Conservation (phyloP, 2,329 filamentous ascomycete genomes). For the Colletotrichum sojae region DNA sequence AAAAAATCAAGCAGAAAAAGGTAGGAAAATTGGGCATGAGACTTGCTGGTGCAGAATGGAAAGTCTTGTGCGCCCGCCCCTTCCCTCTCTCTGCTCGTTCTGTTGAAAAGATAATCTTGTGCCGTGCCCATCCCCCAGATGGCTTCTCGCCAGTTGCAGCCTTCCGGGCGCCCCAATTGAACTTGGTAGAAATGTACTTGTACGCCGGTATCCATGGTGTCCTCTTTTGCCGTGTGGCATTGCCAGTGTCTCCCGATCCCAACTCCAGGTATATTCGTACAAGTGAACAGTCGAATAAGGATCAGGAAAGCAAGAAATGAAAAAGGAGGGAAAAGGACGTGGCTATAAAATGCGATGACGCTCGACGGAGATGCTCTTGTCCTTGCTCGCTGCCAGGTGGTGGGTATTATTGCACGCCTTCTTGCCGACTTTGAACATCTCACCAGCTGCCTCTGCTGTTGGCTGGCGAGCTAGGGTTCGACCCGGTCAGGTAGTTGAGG, state of each 20-base stretch:
- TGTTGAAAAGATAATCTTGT: conserved; percentile 13
- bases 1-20: conserved; percentile 17
- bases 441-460: conserved; percentile 43
- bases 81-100: background rate
- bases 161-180: conserved; percentile 19
- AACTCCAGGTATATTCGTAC: conserved; percentile 42
- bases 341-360: conserved; percentile 20
- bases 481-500: conserved; percentile 67
- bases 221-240: conserved; percentile 39
- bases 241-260: conserved; percentile 35
- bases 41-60: conserved; percentile 13
- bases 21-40: conserved; percentile 19
- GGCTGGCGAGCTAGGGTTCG: conserved; percentile 57
- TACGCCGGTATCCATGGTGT: conserved; percentile 40
- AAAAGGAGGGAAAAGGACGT: background rate
- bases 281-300: conserved; percentile 32
- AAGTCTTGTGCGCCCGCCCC: conserved; percentile 3
- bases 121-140: conserved; percentile 11
- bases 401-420: conserved; percentile 4
- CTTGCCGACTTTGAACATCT: background rate
- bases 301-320: conserved; percentile 20
- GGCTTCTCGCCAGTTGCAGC: conserved; percentile 1
- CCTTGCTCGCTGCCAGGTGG: conserved; percentile 19
- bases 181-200: conserved; percentile 36
- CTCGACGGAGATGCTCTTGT: conserved; percentile 33